These are phyloP conservation scores for Candida sp. DNA, from an alignment of 1,139 yeast species.

Conservation along the genomic window DNA sequence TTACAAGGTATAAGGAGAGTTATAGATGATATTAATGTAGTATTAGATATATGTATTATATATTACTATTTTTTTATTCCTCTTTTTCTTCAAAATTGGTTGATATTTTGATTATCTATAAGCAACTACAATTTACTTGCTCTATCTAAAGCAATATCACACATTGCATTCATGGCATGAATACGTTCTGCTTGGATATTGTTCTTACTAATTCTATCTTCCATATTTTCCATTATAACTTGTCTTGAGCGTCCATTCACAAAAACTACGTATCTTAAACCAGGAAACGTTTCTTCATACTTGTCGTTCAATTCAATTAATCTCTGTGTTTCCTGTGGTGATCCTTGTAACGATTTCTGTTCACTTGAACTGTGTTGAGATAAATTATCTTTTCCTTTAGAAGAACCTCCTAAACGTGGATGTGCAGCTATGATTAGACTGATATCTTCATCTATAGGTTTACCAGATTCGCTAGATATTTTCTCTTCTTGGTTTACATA, in stretches of 20 bases:
- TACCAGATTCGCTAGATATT: slow-evolving; percentile 13
- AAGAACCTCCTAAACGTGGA: slow-evolving; percentile 78
- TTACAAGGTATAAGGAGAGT: too few species aligned
- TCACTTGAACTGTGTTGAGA: slow-evolving; percentile 70
- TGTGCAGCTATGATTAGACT: slow-evolving; percentile 73
- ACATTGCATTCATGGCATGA: slow-evolving; percentile 81
- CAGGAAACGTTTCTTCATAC: slow-evolving; percentile 75
- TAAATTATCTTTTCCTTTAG: slow-evolving; percentile 33
- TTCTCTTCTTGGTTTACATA: slow-evolving; percentile 23
- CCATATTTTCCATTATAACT: slow-evolving; percentile 67
- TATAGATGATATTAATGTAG: too few species aligned
- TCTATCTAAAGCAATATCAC: slow-evolving; percentile 84
- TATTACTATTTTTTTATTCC: too few species aligned
- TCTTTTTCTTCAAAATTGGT: too few species aligned
- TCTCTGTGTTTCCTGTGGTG: slow-evolving; percentile 44
- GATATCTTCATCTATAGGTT: slow-evolving; percentile 26
- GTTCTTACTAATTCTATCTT: slow-evolving; percentile 50
- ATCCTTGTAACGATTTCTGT: slow-evolving; percentile 57
- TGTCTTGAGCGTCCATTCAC: slow-evolving; percentile 78
- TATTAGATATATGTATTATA: too few species aligned
- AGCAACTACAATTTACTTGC: slow-evolving; percentile 45
- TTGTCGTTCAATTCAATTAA: slow-evolving; percentile 51
- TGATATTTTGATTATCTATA: too few species aligned
- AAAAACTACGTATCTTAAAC: slow-evolving; percentile 84
- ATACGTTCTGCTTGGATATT: slow-evolving; percentile 52